These are phyloP conservation scores for Penicillium chermesinum DNA, from an alignment of 495 filamentous ascomycete genomes.

Conservation along the genomic window DNA sequence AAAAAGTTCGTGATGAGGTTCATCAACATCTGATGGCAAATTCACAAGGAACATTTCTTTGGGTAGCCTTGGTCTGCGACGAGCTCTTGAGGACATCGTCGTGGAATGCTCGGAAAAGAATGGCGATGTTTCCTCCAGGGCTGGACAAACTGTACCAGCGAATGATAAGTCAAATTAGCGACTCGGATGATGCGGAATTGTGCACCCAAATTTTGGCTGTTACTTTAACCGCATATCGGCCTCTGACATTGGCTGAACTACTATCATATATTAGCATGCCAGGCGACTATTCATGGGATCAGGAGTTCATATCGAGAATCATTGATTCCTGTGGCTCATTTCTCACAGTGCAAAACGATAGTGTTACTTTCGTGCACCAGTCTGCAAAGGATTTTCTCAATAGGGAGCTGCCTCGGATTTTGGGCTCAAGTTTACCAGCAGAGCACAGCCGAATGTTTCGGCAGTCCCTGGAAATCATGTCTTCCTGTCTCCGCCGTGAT, in stretches of 20 bases:
- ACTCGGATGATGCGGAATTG: conserved; percentile 5
- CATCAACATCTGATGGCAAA: neutral
- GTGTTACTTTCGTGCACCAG: conserved; percentile 35
- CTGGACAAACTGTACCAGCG: conserved; percentile 13
- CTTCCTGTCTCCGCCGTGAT: conserved; percentile 18
- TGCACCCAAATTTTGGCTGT: conserved; percentile 12
- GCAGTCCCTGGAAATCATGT: too few species aligned
- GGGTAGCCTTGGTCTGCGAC: conserved; percentile 3
- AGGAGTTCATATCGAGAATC: conserved; percentile 11
- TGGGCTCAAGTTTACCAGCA: too few species aligned
- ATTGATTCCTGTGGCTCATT: conserved; percentile 13
- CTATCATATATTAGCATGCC: conserved; percentile 15
- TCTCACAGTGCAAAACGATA: conserved; percentile 15
- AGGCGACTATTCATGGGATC: neutral
- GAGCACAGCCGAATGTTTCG: too few species aligned
- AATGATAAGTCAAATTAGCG: conserved; percentile 10
- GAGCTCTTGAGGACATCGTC: neutral
- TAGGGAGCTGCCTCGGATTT: too few species aligned
- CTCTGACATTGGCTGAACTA: conserved; percentile 23
- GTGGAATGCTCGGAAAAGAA: neutral
- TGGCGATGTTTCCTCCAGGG: conserved; percentile 3
- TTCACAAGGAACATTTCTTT: conserved; percentile 5
- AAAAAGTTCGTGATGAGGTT: neutral
- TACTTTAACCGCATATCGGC: conserved; percentile 13
- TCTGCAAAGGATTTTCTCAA: conserved; percentile 40